Percentiles rank a stretch among this genome's conserved stretches.
Conservation (phyloP, 495 filamentous ascomycete species). For the Pseudomonodictys pantanalensis region DNA sequence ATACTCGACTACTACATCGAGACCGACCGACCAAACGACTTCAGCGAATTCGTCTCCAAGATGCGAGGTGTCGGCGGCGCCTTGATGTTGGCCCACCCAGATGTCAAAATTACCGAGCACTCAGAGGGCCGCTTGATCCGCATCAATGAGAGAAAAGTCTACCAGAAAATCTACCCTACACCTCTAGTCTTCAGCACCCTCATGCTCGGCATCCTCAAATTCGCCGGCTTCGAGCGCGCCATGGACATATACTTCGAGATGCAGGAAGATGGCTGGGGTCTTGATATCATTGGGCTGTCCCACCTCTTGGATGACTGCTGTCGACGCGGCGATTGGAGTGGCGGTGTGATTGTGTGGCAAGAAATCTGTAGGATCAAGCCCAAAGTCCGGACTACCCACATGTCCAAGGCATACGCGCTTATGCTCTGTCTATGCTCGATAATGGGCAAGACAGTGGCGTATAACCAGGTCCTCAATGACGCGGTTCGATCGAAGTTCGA, state of each 20-base stretch:
- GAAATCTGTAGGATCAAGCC: conserved; percentile 25
- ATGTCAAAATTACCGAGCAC: conserved; percentile 34
- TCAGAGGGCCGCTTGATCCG: conserved; percentile 24
- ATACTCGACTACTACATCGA: conserved; percentile 55
- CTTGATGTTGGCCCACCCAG: conserved; percentile 34
- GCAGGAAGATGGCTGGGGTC: conserved; percentile 41
- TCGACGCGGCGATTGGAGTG: conserved; percentile 29
- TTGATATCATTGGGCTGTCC: conserved; percentile 31
- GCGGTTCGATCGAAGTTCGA: not conserved
- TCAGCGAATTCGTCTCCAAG: conserved; percentile 29
- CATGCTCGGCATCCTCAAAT: conserved; percentile 37
- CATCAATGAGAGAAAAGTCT: conserved; percentile 30
- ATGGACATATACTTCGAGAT: conserved; percentile 36
- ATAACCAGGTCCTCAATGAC: not conserved
- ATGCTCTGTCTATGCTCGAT: conserved; percentile 26
- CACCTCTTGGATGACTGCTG: conserved; percentile 37
- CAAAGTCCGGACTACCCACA: not conserved
- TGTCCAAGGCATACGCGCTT: conserved; percentile 9
- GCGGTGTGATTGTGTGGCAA: conserved; percentile 33
- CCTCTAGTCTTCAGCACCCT: conserved; percentile 37
- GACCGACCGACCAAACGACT: conserved; percentile 19
- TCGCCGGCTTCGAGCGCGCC: conserved; percentile 36
- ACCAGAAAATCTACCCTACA: conserved; percentile 38
- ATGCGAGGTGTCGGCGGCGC: conserved; percentile 38
- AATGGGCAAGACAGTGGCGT: conserved; percentile 8